Conservation (phyloP, 192 early-diverging fungal species). For the Entomortierella parvispora region DNA sequence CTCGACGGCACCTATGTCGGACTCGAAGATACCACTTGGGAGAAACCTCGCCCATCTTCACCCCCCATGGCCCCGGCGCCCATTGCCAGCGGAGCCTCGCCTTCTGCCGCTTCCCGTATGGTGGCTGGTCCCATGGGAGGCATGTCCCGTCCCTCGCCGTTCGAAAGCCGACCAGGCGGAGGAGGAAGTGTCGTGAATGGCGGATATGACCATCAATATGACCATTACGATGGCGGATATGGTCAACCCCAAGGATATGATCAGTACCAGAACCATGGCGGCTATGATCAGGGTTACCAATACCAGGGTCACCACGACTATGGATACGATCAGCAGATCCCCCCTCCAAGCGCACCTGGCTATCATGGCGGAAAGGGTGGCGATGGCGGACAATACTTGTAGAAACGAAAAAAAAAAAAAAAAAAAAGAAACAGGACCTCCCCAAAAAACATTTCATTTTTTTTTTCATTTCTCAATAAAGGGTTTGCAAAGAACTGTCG, state of each 20-base stretch:
- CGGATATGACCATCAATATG: constrained; percentile 13
- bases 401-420: neutral
- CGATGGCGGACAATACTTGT: constrained; percentile 25
- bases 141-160: constrained; percentile 25
- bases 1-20: constrained; percentile 33
- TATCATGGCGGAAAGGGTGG: constrained; percentile 16
- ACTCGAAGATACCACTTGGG: constrained; percentile 40
- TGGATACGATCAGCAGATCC: constrained; percentile 35
- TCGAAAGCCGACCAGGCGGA: constrained; percentile 36
- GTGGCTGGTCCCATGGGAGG: constrained; percentile 18
- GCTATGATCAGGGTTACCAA: neutral
- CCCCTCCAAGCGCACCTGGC: constrained; percentile 14
- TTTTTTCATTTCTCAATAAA: too few species aligned
- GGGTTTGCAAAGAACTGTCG: too few species aligned
- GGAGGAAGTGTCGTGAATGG: constrained; percentile 31
- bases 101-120: constrained; percentile 4
- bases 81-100: too few species aligned
- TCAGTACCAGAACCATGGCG: constrained; percentile 5
- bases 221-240: constrained; percentile 1
- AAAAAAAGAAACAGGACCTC: neutral
- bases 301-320: constrained; percentile 34
- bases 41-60: constrained; percentile 29
- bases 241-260: constrained; percentile 20
- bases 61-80: constrained; percentile 36
- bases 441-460: neutral